Evolutionary conservation across 768 basidiomycete species (phyloP), one percentile per base, ranked within the genome.

Genomic region (Russula brevipes): DNA sequence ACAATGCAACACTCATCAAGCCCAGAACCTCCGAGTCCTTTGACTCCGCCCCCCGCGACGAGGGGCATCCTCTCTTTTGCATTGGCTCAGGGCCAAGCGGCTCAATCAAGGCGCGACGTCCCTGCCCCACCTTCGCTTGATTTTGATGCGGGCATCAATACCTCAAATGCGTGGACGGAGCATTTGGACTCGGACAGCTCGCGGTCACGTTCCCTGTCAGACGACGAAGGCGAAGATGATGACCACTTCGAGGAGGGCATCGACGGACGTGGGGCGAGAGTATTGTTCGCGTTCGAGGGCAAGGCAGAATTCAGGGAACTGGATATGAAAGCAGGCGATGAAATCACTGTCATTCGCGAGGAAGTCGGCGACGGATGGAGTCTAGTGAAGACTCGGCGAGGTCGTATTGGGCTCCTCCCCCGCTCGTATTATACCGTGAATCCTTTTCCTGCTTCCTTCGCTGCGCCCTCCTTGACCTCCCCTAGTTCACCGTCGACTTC

Each of bases 301-400:
- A 87, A 89, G 71, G 74, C 80, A 0, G 87, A 91, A 68, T 90
- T 88, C 68, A 78, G 85, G 49, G 90, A 92, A 72, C 78, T 92
- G 30, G 77, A 72, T 7, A 82, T 90, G 17, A 77, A 78, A 59
- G 88, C 87, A 1, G 89, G 90, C 12, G 87, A 90, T 66, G 80
- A 80, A 64, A 72, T 94, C 24, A 82, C 85, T 53, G 76, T 91
- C n/a, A 69, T 94, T 54, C 86, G 82, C 65, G 87, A 89, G 64
- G 80, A 89, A 57, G 77, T 85, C 1, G 85, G 84, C 7, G 88
- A 91, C 66, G 90, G 89, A 5, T 91, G 90, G 90, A 91, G 90
- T 74, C 76, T 92, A 41, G 86, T 87, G 14, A 82, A 78, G 74
- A 80, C 67, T 9, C 66, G 58, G 31, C 62, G 49, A 39, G 83